Percentiles rank a stretch among this genome's conserved stretches.
Evolutionary conservation across 179 eudicot genomes (phyloP).

Genomic region (Nepenthes alata): DNA sequence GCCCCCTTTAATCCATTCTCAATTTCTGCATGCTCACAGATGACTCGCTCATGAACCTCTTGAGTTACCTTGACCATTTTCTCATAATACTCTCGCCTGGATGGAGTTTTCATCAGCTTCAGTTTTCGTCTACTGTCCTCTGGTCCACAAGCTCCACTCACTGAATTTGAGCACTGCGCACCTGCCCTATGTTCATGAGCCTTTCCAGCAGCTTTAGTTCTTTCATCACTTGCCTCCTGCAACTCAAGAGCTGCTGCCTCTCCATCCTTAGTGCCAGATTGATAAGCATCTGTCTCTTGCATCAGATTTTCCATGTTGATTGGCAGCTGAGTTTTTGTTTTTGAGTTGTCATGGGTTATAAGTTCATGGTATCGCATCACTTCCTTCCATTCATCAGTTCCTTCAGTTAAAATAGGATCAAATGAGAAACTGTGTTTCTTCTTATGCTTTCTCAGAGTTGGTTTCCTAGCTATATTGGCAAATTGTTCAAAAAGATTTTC

Average conservation of each 20-base stretch:
- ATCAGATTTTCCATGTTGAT: slow-evolving; percentile 7
- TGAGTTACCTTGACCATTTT: slow-evolving; percentile 31
- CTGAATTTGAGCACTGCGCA: slow-evolving; percentile 19
- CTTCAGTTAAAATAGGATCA: slow-evolving; percentile 28
- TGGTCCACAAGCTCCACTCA: slow-evolving; percentile 18
- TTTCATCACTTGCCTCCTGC: slow-evolving; percentile 6
- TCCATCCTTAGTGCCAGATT: slow-evolving; percentile 12
- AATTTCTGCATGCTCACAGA: slow-evolving; percentile 21
- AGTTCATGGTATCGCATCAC: slow-evolving; percentile 54
- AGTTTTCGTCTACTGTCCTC: slow-evolving; percentile 25
- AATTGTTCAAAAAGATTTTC: slow-evolving; percentile 20
- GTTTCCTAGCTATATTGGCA: slow-evolving; percentile 14
- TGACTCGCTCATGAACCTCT: slow-evolving; percentile 20
- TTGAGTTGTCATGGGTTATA: slow-evolving; percentile 24
- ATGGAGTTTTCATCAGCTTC: slow-evolving; percentile 22
- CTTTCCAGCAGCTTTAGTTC: slow-evolving; percentile 10
- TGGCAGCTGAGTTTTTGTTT: slow-evolving; percentile 8
- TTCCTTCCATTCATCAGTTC: slow-evolving; percentile 52
- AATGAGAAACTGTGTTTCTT: slow-evolving; percentile 17
- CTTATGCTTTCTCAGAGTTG: slow-evolving; percentile 20
- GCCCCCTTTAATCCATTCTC: slow-evolving; percentile 16
- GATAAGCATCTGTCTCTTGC: slow-evolving; percentile 8
- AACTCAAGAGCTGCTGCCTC: slow-evolving; percentile 11
- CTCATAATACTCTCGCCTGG: slow-evolving; percentile 28
- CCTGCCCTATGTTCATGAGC: slow-evolving; percentile 13